A percentile compares a stretch with the other conserved stretches of the same genome.
Evolutionary conservation across 2,329 filamentous ascomycete genomes (phyloP).

Genomic region (Diaporthe australafricana): DNA sequence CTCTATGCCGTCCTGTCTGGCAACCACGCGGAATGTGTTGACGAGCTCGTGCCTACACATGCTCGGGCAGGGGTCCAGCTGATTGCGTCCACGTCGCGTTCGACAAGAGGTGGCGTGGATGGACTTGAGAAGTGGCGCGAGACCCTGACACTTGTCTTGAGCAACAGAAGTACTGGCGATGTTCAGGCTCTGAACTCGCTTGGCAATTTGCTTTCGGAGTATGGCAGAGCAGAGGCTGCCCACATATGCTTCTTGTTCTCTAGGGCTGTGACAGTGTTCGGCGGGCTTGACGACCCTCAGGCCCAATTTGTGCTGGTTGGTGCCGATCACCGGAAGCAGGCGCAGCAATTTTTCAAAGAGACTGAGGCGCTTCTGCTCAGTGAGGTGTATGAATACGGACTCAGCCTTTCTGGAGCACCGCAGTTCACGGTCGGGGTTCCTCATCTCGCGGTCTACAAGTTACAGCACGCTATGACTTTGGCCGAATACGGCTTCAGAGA

Average conservation of each 20-base stretch:
- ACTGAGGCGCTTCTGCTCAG: constrained; percentile 92
- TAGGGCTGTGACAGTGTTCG: constrained; percentile 75
- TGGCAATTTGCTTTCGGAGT: constrained; percentile 84
- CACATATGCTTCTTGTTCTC: constrained; percentile 96
- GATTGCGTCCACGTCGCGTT: constrained; percentile 75
- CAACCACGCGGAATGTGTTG: constrained; percentile 93
- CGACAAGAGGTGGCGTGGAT: constrained; percentile 72
- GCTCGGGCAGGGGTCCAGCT: constrained; percentile 93
- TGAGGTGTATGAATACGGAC: constrained; percentile 93
- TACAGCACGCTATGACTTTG: constrained; percentile 85
- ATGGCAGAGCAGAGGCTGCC: constrained; percentile 89
- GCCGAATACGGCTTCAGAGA: constrained; percentile 85
- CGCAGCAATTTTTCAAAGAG: constrained; percentile 80
- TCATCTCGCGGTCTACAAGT: constrained; percentile 90
- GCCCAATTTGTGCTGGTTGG: constrained; percentile 87
- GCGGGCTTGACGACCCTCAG: constrained; percentile 84
- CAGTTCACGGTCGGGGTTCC: constrained; percentile 71
- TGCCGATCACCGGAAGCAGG: constrained; percentile 80
- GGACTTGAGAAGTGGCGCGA: constrained; percentile 96
- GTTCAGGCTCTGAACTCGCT: constrained; percentile 81
- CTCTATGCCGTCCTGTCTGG: constrained; percentile 95
- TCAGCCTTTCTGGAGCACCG: constrained; percentile 74
- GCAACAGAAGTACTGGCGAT: constrained; percentile 88
- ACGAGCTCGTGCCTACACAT: constrained; percentile 93
- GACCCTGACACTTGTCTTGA: constrained; percentile 85